Evolutionary conservation across 148 eudicot genomes (phyloP).

Genomic region (Limonium bicolor): DNA sequence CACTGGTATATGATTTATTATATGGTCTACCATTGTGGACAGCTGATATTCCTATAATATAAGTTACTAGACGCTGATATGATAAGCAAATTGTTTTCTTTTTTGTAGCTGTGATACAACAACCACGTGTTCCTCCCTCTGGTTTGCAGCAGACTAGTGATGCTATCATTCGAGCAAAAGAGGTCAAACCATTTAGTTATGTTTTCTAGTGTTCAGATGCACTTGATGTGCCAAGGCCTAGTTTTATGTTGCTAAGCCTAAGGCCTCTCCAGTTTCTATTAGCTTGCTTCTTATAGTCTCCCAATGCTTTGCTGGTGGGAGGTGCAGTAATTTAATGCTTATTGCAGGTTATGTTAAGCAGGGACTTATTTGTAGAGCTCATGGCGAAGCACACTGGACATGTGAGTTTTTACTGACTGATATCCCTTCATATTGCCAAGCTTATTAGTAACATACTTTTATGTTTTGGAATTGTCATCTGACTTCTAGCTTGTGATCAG

Average conservation of each 20-base stretch:
- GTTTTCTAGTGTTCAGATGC: too few species aligned
- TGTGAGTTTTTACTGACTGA: conserved; percentile 37
- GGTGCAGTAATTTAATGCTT: conserved; percentile 3
- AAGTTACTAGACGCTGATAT: background rate
- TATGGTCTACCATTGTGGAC: conserved; percentile 1
- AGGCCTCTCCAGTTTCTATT: background rate
- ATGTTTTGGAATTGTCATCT: background rate
- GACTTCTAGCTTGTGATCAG: conserved; percentile 24
- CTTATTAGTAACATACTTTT: background rate
- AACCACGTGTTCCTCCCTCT: conserved; percentile 61
- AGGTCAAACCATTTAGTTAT: conserved; percentile 31
- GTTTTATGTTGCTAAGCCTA: too few species aligned
- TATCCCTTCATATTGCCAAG: background rate
- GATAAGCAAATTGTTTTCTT: background rate
- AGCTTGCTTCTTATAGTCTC: background rate
- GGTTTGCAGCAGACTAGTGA: conserved; percentile 82
- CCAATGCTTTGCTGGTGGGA: background rate
- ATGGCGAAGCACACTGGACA: conserved; percentile 81
- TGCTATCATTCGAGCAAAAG: conserved; percentile 60
- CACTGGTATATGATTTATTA: conserved; percentile 38
- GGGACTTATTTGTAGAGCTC: conserved; percentile 47
- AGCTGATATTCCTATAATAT: too few species aligned
- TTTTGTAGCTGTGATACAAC: conserved; percentile 58
- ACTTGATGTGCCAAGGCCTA: too few species aligned
- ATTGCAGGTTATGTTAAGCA: conserved; percentile 59